Base-by-base conservation (phyloP, 139 green algal species). In the Chlorella ohadii region DNA sequence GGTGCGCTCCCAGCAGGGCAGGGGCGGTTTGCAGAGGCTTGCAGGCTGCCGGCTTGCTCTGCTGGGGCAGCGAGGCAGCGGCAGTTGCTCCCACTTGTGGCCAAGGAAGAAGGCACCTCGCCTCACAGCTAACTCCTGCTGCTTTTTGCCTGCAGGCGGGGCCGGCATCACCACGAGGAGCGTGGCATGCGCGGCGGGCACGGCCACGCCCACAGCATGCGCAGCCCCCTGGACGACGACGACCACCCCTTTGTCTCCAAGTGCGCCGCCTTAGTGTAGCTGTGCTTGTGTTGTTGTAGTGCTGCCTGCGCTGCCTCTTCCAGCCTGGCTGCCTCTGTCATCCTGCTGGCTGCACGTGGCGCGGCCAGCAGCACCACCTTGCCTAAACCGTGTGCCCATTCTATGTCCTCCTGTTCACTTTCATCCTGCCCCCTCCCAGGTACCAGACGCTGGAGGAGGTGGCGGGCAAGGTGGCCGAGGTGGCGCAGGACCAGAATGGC, bases 401-500 rank as follows among this genome's bases (percentile, higher is more conserved):
- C n/a, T n/a, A n/a, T n/a, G n/a, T n/a, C n/a, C n/a, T n/a, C n/a
- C n/a, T n/a, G n/a, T n/a, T n/a, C n/a, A n/a, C n/a, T n/a, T n/a
- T n/a, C n/a, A n/a, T n/a, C n/a, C n/a, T n/a, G n/a, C n/a, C n/a
- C n/a, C n/a, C n/a, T n/a, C n/a, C n/a, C 72, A 92, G 84, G 84
- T 96, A 95, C 87, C 68, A 94, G 12, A 90, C 64, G 38, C 79
- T 97, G 67, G 88, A 91, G 36, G 84, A 95, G 36, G 92, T 94
- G 3, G 85, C 90, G 63, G 85, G 85, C 34, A 88, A 94, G 87
- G 92, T 99, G 59, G 84, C 97, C 76, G 82, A 91, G 20, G 92
- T 98, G 39, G 97, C 97, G 16, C 94, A 97, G 85, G 97, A 99
- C 87, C 97, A 99, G 92, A 96, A 98, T 75, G 97, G 97, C 23